Conservation (phyloP, 495 filamentous ascomycete species). For the Usnea hakonensis region DNA sequence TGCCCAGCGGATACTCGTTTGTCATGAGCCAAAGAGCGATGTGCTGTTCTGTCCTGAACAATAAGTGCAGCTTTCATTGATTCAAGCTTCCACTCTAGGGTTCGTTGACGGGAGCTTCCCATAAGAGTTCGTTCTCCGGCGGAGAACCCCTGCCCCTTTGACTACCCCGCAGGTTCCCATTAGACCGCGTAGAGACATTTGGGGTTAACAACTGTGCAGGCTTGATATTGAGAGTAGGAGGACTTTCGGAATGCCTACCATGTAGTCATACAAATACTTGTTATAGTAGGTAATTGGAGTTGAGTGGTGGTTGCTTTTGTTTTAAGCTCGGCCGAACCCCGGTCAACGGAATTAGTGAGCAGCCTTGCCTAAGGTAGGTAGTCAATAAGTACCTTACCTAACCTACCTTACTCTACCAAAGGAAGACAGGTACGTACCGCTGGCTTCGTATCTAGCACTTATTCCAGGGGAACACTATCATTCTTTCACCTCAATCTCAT, state of each 20-base stretch:
- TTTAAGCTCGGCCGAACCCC: background rate
- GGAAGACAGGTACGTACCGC: slow-evolving; percentile 6
- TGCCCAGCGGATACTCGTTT: background rate
- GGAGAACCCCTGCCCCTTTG: background rate
- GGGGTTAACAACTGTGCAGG: background rate
- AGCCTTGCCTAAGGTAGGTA: too few relatives aligned
- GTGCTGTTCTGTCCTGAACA: background rate
- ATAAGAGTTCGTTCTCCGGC: background rate
- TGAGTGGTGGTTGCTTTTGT: background rate
- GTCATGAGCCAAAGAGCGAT: background rate
- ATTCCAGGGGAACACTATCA: background rate
- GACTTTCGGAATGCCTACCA: background rate
- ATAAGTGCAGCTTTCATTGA: background rate
- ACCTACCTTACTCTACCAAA: too few relatives aligned
- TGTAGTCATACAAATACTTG: background rate
- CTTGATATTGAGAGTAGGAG: too few relatives aligned
- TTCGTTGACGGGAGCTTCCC: background rate
- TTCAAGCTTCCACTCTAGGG: background rate
- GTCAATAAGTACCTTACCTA: too few relatives aligned
- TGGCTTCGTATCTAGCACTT: background rate
- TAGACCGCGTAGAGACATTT: background rate
- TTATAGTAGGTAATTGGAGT: background rate
- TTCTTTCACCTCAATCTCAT: background rate
- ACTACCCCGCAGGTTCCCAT: slow-evolving; percentile 8
- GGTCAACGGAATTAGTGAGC: slow-evolving; percentile 12